Percentiles rank a stretch among this genome's conserved stretches.
Conservation (phyloP, 257 asterid genomes). For the Parsonsia alboflavescens region DNA sequence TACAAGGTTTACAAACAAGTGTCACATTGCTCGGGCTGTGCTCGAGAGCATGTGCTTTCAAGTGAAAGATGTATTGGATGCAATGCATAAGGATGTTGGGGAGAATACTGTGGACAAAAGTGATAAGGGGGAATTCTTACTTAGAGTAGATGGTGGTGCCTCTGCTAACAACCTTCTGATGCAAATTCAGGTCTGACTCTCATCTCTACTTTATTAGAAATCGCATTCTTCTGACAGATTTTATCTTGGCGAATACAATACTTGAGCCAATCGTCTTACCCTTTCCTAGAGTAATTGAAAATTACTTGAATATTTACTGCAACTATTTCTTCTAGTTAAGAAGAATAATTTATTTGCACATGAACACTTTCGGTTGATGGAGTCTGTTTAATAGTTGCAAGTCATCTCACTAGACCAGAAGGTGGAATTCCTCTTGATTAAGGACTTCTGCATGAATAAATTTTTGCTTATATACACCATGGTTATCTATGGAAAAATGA, state of each 20-base stretch:
- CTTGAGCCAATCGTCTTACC: no score
- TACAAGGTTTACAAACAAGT: slow-evolving; percentile 85
- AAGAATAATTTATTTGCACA: no score
- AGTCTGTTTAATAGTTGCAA: no score
- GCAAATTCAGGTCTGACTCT: slow-evolving; percentile 78
- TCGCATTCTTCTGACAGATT: not conserved
- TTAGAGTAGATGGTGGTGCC: slow-evolving; percentile 97
- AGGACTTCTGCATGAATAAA: no score
- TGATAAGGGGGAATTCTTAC: slow-evolving; percentile 55
- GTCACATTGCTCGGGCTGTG: slow-evolving; percentile 91
- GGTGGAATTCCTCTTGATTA: no score
- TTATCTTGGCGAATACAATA: not conserved
- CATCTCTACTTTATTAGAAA: not conserved
- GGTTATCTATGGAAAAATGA: no score
- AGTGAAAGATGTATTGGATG: slow-evolving; percentile 85
- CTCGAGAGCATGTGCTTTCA: slow-evolving; percentile 99
- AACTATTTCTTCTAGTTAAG: no score
- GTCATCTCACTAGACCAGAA: no score
- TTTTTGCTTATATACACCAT: no score
- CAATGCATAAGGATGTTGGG: slow-evolving; percentile 91
- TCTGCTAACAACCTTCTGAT: slow-evolving; percentile 76
- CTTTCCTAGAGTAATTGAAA: no score
- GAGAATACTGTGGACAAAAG: slow-evolving; percentile 51
- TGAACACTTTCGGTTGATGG: no score
- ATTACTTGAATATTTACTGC: no score